Evolutionary conservation across 1,139 yeast species (phyloP), one percentile per base, ranked within the genome.

Genomic region (Debaryomyces psychrophilus): DNA sequence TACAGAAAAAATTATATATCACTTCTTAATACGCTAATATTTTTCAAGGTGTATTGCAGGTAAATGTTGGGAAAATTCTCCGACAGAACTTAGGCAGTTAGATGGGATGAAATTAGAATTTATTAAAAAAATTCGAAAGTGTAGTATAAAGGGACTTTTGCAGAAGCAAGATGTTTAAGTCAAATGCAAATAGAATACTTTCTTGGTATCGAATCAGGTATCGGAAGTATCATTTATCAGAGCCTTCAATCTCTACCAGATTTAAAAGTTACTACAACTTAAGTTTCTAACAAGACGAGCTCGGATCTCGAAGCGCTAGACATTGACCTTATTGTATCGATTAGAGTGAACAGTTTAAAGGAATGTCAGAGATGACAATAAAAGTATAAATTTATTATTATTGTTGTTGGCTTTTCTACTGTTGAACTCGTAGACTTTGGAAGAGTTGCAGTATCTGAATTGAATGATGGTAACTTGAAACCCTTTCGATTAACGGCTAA

Each of bases 1-100:
- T 69, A 60, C 14, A 71, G 64, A 46, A 59, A 62, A 28, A 81
- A 77, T 53, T 70, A 73, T 0, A 49, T 53, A 0, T 72, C 82
- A 0, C 56, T 77, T 35, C 49, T 58, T 15, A 67, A 62, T 37
- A 56, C 74, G 8, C 54, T 78, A 7, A 61, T 59, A 33, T 50
- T 79, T n/a, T 8, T 52, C 59, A 2, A 58, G 80, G 44, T 70
- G 76, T 37, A 48, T 77, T 2, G 56, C 57, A 37, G 77, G 77
- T 0, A 67, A 62, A 47, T 67, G 81, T 17, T 79, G 84, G 84
- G 82, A 77, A 51, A 71, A 68, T 41, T 58, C 73, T 0, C 61
- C 76, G 0, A 62, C 68, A 53, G 70, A 70, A 8, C 56, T 79
- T 22, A 61, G 71, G 44, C 83, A 79, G 47, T 47, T 79, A 14